phyloP scores from a whole-genome alignment of 2,329 filamentous ascomycete species.

The Aspergillus sclerotialis region DNA sequence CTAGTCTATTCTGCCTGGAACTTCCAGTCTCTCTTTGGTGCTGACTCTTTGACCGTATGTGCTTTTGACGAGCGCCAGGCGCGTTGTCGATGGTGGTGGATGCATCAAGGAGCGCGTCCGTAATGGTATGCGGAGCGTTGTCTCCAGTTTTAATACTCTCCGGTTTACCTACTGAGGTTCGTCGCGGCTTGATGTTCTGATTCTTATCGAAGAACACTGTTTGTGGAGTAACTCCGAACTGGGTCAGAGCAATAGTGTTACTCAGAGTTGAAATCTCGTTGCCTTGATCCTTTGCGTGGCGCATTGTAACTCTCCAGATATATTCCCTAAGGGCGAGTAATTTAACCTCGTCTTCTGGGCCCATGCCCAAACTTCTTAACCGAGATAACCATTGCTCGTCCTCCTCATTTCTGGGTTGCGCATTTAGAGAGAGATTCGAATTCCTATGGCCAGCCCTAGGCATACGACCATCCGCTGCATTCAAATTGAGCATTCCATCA shows the following conservation, averaged over 20 bases:
- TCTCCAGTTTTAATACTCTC: constrained; percentile 26
- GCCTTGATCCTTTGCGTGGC: constrained; percentile 52
- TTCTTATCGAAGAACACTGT: constrained; percentile 89
- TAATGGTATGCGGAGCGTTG: constrained; percentile 64
- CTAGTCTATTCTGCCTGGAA: constrained; percentile 13
- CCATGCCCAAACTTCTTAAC: constrained; percentile 75
- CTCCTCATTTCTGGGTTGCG: constrained; percentile 72
- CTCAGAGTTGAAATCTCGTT: constrained; percentile 47
- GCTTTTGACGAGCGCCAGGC: constrained; percentile 42
- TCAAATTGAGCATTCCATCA: constrained; percentile 62
- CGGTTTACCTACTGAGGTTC: constrained; percentile 16
- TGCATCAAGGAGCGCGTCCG: constrained; percentile 84
- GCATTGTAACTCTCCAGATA: constrained; percentile 76
- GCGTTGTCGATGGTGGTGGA: constrained; percentile 74
- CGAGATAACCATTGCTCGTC: constrained; percentile 90
- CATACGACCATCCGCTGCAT: constrained; percentile 50
- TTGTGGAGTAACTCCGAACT: constrained; percentile 70
- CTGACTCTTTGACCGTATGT: constrained; percentile 34
- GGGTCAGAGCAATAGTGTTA: constrained; percentile 66
- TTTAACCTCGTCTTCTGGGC: constrained; percentile 79
- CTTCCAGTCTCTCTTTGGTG: constrained; percentile 25
- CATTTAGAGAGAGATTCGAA: constrained; percentile 44
- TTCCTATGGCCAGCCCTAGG: constrained; percentile 49
- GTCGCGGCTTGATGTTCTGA: constrained; percentile 42
- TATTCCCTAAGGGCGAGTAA: constrained; percentile 80